Base-by-base conservation (phyloP, 257 asterid species). In the Salvia splendens region DNA sequence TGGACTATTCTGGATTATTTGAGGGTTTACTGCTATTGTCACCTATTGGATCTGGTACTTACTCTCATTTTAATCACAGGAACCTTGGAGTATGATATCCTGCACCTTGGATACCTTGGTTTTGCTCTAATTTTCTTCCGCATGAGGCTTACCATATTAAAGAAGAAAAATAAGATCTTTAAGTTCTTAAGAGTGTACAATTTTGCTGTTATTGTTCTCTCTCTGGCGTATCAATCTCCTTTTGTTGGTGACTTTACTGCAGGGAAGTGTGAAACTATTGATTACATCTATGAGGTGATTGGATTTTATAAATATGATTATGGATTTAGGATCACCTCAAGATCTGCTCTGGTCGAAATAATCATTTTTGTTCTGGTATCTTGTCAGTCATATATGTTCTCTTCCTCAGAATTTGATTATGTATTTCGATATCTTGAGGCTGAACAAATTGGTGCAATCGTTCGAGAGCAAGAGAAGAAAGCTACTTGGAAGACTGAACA, bases 351-450 rank as follows among this genome's bases (percentile, higher is more conserved):
- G 81, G 99, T 94, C 4, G 99, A 94, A 79, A 91, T 94, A 73
- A 70, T 91, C 70, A 94, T 94, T 67, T 94, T 94, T 76, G 80
- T 89, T 71, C 89, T 94, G 66, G 97, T 94, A 46, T 86, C 99
- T 9, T 84, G 93, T 68, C 99, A 94, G 72, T 94, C 99, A 1
- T 94, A 94, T 66, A 91, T 94, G 99, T 94, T 94, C 64, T 81
- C 97, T 58, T 91, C 99, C 50, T 88, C 95, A 2, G 99, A 94
- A 77, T 91, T 94, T 70, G 91, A 88, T 85, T 94, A 94, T 65
- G 99, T 94, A n/a, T 94, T 94, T 68, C 95, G 99, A 33, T 94
- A 94, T 81, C 97, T 94, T 46, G 99, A 91, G 82, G 95, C 99
- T 3, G 99, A 94, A 73, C 99, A 94, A 82, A 91, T 94, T 68